Evolutionary conservation across 805 yeast genomes (phyloP).

Genomic region (Wickerhamiella parazyma): DNA sequence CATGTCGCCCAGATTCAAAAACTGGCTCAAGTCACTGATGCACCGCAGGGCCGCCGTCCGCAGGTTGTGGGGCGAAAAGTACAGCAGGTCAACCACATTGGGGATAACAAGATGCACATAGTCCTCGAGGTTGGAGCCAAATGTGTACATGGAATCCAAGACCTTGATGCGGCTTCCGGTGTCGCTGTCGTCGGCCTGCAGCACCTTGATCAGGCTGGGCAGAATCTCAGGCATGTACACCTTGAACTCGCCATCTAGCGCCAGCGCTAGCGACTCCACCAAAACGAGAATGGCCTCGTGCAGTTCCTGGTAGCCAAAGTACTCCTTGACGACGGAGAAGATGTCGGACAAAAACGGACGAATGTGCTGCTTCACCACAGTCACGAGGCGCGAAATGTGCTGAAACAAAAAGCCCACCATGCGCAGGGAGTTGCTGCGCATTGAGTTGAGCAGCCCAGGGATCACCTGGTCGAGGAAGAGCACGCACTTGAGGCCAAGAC

Average conservation of each 20-base stretch:
- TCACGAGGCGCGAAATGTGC: conserved; percentile 65
- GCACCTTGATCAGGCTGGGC: conserved; percentile 58
- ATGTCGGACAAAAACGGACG: conserved; percentile 69
- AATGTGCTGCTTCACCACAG: conserved; percentile 79
- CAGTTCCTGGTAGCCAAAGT: conserved; percentile 46
- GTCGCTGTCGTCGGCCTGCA: conserved; percentile 52
- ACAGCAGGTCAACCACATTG: conserved; percentile 66
- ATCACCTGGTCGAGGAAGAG: conserved; percentile 78
- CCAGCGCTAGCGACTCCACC: conserved; percentile 70
- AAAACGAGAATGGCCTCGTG: conserved; percentile 70
- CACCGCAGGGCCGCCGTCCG: conserved; percentile 67
- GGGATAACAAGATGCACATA: conserved; percentile 81
- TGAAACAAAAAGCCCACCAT: conserved; percentile 81
- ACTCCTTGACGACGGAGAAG: conserved; percentile 61
- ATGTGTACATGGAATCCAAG: conserved; percentile 66
- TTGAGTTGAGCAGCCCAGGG: conserved; percentile 74
- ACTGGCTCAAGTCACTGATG: conserved; percentile 65
- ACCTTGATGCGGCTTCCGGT: conserved; percentile 41
- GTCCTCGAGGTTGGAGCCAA: conserved; percentile 81
- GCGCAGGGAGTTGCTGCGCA: conserved; percentile 57
- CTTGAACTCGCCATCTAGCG: conserved; percentile 87
- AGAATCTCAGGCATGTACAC: conserved; percentile 65
- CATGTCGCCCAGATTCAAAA: conserved; percentile 67
- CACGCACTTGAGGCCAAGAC: conserved; percentile 77
- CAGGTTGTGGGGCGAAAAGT: conserved; percentile 45